Evolutionary conservation across 331 rosid genomes (phyloP), one percentile per base, ranked within the genome.

Genomic region (Saraca asoca): DNA sequence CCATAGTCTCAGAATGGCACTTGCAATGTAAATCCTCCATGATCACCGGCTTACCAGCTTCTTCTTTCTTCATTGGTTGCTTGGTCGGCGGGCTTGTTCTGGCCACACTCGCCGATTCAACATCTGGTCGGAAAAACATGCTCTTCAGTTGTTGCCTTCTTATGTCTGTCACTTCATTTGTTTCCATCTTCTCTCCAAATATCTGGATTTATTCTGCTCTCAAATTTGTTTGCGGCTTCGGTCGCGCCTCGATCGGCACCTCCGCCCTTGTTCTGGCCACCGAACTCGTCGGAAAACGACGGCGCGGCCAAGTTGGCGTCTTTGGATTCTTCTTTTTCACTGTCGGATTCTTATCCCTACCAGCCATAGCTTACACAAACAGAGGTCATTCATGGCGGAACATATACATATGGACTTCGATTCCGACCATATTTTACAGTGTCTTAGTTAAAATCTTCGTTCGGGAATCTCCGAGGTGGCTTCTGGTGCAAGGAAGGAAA

Each of bases 391-490:
- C 96, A 0, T 90, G 96, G 95, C 75, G 88, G 41, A 54, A 39
- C 9, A 81, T 87, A 2, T 87, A 85, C 33, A 0, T 87, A 0
- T 85, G 85, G 91, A 85, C 86, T 10, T 87, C 96, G 0, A 29
- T 87, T 19, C 81, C 90, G 0, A 68, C 82, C 0, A 8, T 90
- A 1, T 24, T 82, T 6, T 90, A 90, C 33, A 53, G 78, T 12
- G 0, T 78, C 3, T 1, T 59, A 7, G 75, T 90, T 3, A 65
- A 71, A 7, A 17, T 79, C 12, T 33, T 75, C 0, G 89, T 83
- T 10, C 67, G 6, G 0, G 96, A 89, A 11, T 89, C 96, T 0
- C 96, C 96, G 0, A 80, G 96, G 45, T 87, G 96, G 96, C 81
- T 87, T 6, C 72, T 87, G 5, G 70, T 87, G 15, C 69, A 45